phyloP scores from a whole-genome alignment of 176 grass and related monocot genomes.

The Poa pratensis region DNA sequence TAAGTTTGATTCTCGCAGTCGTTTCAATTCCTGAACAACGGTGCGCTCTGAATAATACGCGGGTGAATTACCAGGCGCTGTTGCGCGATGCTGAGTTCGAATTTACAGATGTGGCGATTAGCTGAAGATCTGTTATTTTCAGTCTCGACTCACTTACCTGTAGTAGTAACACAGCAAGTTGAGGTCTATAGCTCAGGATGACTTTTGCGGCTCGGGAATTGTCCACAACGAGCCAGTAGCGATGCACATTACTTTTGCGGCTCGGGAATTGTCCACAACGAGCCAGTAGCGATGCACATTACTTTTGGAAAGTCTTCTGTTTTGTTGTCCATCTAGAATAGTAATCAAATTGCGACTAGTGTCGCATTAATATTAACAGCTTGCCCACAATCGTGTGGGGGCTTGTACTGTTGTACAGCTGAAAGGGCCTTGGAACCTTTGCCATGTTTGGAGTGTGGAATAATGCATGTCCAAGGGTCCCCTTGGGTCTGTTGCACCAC shows the following conservation, averaged over 20 bases:
- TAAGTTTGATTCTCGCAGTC: not conserved
- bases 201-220: not conserved
- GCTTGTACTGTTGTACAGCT: slow-evolving; percentile 12
- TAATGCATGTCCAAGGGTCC: not conserved
- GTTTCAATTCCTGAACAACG: not conserved
- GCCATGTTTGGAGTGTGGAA: slow-evolving; percentile 33
- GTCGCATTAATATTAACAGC: not conserved
- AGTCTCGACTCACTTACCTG: slow-evolving; percentile 13
- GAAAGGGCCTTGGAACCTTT: slow-evolving; percentile 12
- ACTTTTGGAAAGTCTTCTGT: slow-evolving; percentile 20
- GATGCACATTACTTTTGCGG: not conserved
- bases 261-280: not conserved
- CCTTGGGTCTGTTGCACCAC: not conserved
- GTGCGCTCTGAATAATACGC: not conserved
- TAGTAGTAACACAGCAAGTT: not conserved
- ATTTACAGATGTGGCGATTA: not conserved
- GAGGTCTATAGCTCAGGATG: not conserved
- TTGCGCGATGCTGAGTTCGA: not conserved
- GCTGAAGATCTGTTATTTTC: not conserved
- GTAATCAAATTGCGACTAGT: slow-evolving; percentile 7
- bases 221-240: not conserved
- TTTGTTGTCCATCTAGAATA: not conserved
- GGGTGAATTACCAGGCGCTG: not conserved
- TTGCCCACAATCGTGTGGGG: not conserved
- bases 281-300: not conserved